phyloP scores from a whole-genome alignment of 2,329 filamentous ascomycete species.

The Monilinia laxa region DNA sequence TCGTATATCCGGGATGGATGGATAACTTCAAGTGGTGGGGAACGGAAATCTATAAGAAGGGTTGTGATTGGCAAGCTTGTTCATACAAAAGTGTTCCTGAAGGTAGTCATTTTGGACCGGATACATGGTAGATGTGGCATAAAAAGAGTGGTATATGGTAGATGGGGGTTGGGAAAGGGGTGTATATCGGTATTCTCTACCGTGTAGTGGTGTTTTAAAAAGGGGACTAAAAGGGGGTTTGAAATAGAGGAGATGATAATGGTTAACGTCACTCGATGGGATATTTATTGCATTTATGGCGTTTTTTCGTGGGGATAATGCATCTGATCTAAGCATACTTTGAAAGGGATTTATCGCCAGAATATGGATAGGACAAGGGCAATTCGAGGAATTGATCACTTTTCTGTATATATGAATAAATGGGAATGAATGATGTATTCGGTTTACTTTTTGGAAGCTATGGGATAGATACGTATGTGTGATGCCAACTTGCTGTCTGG shows the following conservation, averaged over 20 bases:
- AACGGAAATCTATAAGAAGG: conserved; percentile 79
- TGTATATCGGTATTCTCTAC: background rate
- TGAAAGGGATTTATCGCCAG: too few relatives aligned
- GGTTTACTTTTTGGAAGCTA: too few relatives aligned
- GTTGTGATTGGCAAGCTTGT: conserved; percentile 83
- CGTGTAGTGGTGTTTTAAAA: background rate
- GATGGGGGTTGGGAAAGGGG: background rate
- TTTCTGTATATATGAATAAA: too few relatives aligned
- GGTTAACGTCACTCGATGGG: background rate
- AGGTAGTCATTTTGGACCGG: conserved; percentile 66
- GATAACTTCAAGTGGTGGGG: conserved; percentile 82
- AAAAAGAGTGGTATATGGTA: background rate
- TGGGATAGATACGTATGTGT: too few relatives aligned
- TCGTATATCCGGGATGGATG: conserved; percentile 78
- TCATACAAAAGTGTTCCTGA: conserved; percentile 63
- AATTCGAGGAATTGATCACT: too few relatives aligned
- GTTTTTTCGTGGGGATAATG: background rate
- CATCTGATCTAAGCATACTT: too few relatives aligned
- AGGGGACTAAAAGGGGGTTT: background rate
- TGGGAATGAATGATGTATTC: too few relatives aligned
- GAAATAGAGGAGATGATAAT: background rate
- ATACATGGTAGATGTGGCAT: conserved; percentile 47
- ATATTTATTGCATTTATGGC: background rate
- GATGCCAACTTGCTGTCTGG: too few relatives aligned
- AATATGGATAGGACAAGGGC: too few relatives aligned